Percentiles rank a stretch among this genome's conserved stretches.
Evolutionary conservation across 1,284 basidiomycete genomes (phyloP).

Genomic region (Sporisorium iseilematis-ciliati): DNA sequence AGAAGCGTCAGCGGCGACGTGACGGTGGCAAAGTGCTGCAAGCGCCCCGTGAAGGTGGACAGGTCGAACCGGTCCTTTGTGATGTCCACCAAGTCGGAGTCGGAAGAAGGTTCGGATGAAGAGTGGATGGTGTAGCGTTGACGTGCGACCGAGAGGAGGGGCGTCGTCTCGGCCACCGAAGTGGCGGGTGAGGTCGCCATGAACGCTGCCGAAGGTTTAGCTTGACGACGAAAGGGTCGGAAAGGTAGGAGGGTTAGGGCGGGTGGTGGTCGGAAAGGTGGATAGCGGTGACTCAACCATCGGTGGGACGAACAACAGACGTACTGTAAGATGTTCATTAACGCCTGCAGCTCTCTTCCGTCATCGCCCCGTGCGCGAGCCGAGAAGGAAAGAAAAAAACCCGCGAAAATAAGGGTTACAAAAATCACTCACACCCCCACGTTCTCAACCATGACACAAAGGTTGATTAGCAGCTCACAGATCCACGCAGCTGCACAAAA

Average conservation of each 20-base stretch:
- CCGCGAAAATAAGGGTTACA: not conserved
- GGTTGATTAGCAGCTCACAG: constrained; percentile 1
- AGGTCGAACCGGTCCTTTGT: constrained; percentile 52
- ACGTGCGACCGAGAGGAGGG: constrained; percentile 30
- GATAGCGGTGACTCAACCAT: not conserved
- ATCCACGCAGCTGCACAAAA: no score
- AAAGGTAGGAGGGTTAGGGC: not conserved
- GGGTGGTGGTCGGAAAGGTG: not conserved
- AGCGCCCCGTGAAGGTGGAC: constrained; percentile 69
- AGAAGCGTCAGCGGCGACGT: constrained; percentile 74
- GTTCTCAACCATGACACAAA: no score
- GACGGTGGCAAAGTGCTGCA: constrained; percentile 73
- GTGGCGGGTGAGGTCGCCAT: constrained; percentile 28
- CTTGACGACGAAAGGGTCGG: not conserved
- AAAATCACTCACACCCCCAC: not conserved
- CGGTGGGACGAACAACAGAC: not conserved
- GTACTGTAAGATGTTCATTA: not conserved
- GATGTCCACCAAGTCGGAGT: constrained; percentile 39
- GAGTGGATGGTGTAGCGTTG: constrained; percentile 31
- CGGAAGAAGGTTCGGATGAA: constrained; percentile 23
- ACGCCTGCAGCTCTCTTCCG: not conserved
- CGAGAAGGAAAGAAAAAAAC: not conserved
- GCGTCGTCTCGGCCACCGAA: constrained; percentile 23
- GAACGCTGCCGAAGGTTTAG: no score
- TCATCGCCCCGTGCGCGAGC: constrained; percentile 3